Conservation (phyloP, 352 stramenopile species). For the Thraustotheca clavata region DNA sequence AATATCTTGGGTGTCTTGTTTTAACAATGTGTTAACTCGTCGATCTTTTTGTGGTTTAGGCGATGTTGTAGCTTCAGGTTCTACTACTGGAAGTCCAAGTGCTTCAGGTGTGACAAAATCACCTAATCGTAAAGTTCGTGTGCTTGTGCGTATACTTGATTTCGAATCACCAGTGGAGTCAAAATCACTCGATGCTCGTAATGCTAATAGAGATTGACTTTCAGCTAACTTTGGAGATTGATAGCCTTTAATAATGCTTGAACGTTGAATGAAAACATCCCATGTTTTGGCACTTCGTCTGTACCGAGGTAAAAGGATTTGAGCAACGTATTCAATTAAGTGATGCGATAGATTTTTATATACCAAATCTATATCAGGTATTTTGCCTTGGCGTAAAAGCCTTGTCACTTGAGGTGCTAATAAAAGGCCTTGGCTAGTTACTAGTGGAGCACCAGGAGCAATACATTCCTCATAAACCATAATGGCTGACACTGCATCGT, state of each 20-base stretch:
- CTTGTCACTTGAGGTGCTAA: background rate
- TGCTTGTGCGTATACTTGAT: background rate
- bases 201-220: background rate
- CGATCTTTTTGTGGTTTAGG: background rate
- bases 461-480: background rate
- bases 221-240: background rate
- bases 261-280: background rate
- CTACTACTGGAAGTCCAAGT: background rate
- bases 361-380: no score
- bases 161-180: background rate
- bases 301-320: background rate
- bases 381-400: no score
- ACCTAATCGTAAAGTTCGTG: background rate
- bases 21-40: background rate
- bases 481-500: background rate
- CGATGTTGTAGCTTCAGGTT: background rate
- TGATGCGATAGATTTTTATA: background rate
- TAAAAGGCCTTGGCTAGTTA: background rate
- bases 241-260: background rate
- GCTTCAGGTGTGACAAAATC: background rate
- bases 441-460: background rate
- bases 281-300: background rate
- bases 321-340: background rate
- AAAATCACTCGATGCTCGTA: background rate
- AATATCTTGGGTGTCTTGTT: background rate